phyloP scores from a whole-genome alignment of 768 basidiomycete species.

The Auriscalpium microsporum region DNA sequence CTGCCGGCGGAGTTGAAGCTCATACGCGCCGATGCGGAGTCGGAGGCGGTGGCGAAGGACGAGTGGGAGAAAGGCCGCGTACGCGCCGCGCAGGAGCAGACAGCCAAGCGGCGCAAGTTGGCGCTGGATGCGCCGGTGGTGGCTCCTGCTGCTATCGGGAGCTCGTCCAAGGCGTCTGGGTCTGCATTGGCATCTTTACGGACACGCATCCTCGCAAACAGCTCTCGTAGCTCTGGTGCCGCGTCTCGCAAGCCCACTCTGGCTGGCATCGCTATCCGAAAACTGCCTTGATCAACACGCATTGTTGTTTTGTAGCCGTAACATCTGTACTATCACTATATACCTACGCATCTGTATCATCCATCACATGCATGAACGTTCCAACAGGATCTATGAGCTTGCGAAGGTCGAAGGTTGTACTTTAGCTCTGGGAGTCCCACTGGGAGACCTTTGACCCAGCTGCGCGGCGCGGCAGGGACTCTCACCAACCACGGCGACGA shows the following conservation, averaged over 20 bases:
- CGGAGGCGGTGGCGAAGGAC: slow-evolving; percentile 50
- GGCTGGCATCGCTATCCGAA: slow-evolving; percentile 8
- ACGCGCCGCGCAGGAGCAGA: slow-evolving; percentile 36
- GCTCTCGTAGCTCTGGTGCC: slow-evolving; percentile 2
- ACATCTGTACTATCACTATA: not conserved
- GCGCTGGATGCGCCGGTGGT: slow-evolving; percentile 12
- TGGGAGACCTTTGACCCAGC: no score
- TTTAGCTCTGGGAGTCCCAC: no score
- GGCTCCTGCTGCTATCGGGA: not conserved
- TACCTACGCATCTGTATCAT: not conserved
- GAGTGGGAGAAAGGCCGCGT: slow-evolving; percentile 50
- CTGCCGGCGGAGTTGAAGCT: slow-evolving; percentile 62
- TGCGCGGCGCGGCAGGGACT: no score
- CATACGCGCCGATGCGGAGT: slow-evolving; percentile 54
- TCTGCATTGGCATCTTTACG: slow-evolving; percentile 4
- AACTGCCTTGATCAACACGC: not conserved
- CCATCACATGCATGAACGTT: no score
- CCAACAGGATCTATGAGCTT: no score
- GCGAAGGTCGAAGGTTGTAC: no score
- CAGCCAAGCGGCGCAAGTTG: slow-evolving; percentile 39
- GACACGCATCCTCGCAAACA: slow-evolving; percentile 12
- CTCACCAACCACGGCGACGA: no score
- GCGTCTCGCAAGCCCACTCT: slow-evolving; percentile 1
- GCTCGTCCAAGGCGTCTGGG: not conserved
- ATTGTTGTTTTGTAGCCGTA: not conserved